Percentiles rank a stretch among this genome's conserved stretches.
These are phyloP conservation scores for Lophiostoma macrostomum DNA, from an alignment of 495 filamentous ascomycete genomes.

Conservation along the genomic window DNA sequence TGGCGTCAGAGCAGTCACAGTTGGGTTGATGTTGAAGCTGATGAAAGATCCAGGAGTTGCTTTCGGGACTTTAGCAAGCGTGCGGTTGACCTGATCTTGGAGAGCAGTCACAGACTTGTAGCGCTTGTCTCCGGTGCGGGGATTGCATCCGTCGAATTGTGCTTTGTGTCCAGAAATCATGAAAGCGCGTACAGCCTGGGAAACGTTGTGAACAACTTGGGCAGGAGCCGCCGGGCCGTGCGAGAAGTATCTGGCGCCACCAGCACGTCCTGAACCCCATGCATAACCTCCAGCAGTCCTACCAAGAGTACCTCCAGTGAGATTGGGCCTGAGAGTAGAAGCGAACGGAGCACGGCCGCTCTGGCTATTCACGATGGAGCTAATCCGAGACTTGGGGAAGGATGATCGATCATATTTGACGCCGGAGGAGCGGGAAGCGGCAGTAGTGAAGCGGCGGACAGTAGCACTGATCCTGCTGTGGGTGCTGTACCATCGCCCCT, in stretches of 20 bases:
- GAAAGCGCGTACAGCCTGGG: constrained; percentile 84
- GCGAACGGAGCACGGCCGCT: constrained; percentile 82
- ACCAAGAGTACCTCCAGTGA: constrained; percentile 82
- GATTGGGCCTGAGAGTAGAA: constrained; percentile 82
- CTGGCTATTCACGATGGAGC: constrained; percentile 61
- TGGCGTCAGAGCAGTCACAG: constrained; percentile 74
- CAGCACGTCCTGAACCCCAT: constrained; percentile 64
- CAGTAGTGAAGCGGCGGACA: constrained; percentile 60
- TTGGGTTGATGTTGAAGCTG: constrained; percentile 83
- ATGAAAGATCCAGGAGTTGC: constrained; percentile 70
- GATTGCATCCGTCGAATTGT: constrained; percentile 71
- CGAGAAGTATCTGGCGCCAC: constrained; percentile 81
- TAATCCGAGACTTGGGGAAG: constrained; percentile 64
- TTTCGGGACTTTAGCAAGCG: constrained; percentile 54
- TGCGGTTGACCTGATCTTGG: constrained; percentile 65
- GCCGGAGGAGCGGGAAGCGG: constrained; percentile 44
- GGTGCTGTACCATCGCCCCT: constrained; percentile 68
- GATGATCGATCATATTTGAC: constrained; percentile 59
- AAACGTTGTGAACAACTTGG: constrained; percentile 93
- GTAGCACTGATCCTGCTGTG: constrained; percentile 56
- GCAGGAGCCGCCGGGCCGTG: constrained; percentile 80
- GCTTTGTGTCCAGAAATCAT: constrained; percentile 82
- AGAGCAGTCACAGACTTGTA: constrained; percentile 67
- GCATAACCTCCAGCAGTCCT: constrained; percentile 85
- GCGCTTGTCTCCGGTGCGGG: constrained; percentile 67